Conservation (phyloP, 768 basidiomycete genomes). For the Goffeauzyma gilvescens region DNA sequence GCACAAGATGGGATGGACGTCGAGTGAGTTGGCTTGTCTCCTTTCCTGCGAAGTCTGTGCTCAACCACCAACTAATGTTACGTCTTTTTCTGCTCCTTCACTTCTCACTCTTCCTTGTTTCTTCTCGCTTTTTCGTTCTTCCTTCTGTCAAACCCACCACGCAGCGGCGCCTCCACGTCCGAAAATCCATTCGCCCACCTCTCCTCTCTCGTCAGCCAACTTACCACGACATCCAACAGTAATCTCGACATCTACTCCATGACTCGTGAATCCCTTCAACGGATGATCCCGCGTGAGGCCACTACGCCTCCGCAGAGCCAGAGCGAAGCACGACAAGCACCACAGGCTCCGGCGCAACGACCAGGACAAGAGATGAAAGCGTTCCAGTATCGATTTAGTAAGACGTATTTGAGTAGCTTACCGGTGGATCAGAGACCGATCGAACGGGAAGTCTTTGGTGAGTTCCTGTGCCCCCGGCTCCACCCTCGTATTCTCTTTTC, state of each 20-base stretch:
- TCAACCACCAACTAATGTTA: not conserved
- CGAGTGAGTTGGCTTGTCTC: slow-evolving; percentile 5
- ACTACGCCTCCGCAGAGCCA: slow-evolving; percentile 2
- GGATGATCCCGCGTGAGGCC: slow-evolving; percentile 24
- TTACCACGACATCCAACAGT: slow-evolving; percentile 27
- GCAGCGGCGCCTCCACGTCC: too few relatives aligned
- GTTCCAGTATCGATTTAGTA: slow-evolving; percentile 32
- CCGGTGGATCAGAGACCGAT: slow-evolving; percentile 29
- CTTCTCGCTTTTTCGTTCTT: too few relatives aligned
- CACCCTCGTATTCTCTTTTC: not conserved
- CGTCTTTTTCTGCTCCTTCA: not conserved
- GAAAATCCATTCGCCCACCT: slow-evolving; percentile 29
- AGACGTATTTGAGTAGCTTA: slow-evolving; percentile 24
- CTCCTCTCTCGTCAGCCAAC: slow-evolving; percentile 26
- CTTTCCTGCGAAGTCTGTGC: not conserved
- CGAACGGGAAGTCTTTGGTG: slow-evolving; percentile 32
- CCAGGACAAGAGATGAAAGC: slow-evolving; percentile 16
- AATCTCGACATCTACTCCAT: slow-evolving; percentile 33
- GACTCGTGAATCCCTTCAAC: slow-evolving; percentile 30
- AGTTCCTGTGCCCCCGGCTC: slow-evolving; percentile 3
- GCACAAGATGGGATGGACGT: slow-evolving; percentile 5
- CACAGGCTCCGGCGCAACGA: slow-evolving; percentile 1
- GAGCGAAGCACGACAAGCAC: slow-evolving; percentile 1
- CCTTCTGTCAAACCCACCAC: slow-evolving; percentile 9
- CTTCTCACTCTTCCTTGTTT: not conserved